Conservation (phyloP, 2,329 filamentous ascomycete species). For the Talaromyces marneffei region DNA sequence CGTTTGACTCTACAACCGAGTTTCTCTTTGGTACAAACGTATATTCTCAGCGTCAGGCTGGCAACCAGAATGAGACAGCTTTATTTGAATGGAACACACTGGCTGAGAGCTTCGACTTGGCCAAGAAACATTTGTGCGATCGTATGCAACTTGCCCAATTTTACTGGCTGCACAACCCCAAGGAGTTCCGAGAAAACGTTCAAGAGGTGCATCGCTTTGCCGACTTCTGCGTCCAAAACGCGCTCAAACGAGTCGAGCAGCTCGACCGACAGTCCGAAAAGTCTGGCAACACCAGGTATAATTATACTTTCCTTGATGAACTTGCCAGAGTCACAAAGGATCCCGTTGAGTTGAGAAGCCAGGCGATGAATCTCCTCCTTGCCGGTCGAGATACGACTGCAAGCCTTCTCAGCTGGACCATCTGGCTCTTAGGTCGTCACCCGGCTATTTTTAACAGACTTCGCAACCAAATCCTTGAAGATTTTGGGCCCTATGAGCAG, state of each 20-base stretch:
- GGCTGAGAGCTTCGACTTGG: constrained; percentile 5
- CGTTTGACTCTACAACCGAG: constrained; percentile 78
- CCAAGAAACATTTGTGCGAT: not conserved
- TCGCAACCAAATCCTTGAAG: constrained; percentile 20
- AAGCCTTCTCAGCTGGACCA: constrained; percentile 40
- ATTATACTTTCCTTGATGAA: constrained; percentile 47
- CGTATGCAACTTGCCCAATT: not conserved
- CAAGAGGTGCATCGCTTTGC: constrained; percentile 9
- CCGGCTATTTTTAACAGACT: constrained; percentile 23
- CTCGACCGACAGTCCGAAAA: not conserved
- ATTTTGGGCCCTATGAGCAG: constrained; percentile 5
- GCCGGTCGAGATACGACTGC: constrained; percentile 52
- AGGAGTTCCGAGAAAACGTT: constrained; percentile 1
- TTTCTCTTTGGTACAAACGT: constrained; percentile 77
- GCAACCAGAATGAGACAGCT: constrained; percentile 27
- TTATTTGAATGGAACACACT: not conserved
- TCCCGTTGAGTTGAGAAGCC: constrained; percentile 42
- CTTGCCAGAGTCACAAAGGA: constrained; percentile 43
- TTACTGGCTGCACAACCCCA: constrained; percentile 8
- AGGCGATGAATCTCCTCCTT: constrained; percentile 48
- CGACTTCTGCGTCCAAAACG: constrained; percentile 23
- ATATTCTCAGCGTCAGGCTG: constrained; percentile 43
- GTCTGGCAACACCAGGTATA: not conserved
- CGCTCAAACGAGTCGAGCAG: constrained; percentile 34
- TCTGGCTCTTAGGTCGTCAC: constrained; percentile 30